phyloP scores from a whole-genome alignment of 2,329 filamentous ascomycete species.

The Pestalotiopsis sp. region DNA sequence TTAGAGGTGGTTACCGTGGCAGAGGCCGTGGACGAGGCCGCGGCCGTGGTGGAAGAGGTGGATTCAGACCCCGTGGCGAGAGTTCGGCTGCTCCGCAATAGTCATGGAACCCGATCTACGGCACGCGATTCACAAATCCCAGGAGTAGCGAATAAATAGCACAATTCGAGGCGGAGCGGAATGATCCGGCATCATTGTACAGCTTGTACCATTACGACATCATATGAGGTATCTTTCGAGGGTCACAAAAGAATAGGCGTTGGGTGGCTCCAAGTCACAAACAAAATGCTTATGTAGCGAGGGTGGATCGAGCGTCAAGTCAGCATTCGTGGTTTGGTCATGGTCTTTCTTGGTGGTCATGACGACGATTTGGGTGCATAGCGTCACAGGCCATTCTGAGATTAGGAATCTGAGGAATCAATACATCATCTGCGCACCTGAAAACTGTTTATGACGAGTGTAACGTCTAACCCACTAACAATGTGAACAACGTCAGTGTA shows the following conservation, averaged over 20 bases:
- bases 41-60: conserved; percentile 47
- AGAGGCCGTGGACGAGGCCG: conserved; percentile 74
- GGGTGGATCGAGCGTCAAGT: background rate
- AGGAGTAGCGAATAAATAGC: background rate
- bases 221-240: conserved; percentile 11
- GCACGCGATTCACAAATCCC: background rate
- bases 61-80: conserved; percentile 22
- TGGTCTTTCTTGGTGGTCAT: background rate
- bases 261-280: background rate
- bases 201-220: conserved; percentile 17
- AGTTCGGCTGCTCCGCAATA: conserved; percentile 1
- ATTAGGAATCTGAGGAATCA: background rate
- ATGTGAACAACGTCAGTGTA: background rate
- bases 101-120: background rate
- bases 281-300: background rate
- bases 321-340: background rate
- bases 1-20: conserved; percentile 76
- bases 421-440: background rate
- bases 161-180: background rate
- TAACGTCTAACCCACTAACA: background rate
- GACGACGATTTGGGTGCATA: background rate
- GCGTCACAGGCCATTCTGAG: background rate
- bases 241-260: conserved; percentile 10
- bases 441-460: too few species aligned
- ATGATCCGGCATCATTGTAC: conserved; percentile 11